Conservation (phyloP, 495 filamentous ascomycete genomes). For the Daldinia loculata region DNA sequence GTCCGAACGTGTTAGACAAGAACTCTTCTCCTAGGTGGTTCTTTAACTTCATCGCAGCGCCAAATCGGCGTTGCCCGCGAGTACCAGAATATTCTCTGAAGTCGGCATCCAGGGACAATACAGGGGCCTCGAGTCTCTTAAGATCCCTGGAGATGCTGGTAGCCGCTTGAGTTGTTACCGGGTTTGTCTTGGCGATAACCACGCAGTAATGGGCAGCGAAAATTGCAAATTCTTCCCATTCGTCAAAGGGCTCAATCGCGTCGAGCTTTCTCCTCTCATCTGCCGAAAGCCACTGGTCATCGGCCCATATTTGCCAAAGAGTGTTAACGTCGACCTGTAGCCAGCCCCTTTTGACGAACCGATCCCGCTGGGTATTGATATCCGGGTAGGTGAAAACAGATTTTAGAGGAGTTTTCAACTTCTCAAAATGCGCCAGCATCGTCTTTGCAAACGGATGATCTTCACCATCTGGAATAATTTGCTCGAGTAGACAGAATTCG, state of each 20-base stretch:
- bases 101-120: neutral
- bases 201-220: constrained; percentile 90
- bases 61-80: constrained; percentile 55
- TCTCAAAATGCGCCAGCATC: constrained; percentile 86
- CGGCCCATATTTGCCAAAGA: constrained; percentile 83
- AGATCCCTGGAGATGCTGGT: neutral
- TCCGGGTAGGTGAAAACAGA: constrained; percentile 76
- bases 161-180: neutral
- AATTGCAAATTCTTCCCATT: constrained; percentile 94
- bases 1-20: constrained; percentile 62
- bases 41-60: constrained; percentile 42
- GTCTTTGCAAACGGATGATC: constrained; percentile 85
- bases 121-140: neutral
- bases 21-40: constrained; percentile 37
- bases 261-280: constrained; percentile 68
- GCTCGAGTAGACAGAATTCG: constrained; percentile 87
- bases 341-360: constrained; percentile 77
- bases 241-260: constrained; percentile 82
- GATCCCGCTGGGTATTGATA: constrained; percentile 66
- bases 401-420: constrained; percentile 77
- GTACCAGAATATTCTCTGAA: constrained; percentile 46
- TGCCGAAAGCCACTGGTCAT: constrained; percentile 65
- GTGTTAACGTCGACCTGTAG: constrained; percentile 63
- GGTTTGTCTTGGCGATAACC: constrained; percentile 63
- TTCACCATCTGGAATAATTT: constrained; percentile 79